These are phyloP conservation scores for Vanrija humicola DNA, from an alignment of 1,284 basidiomycete genomes.

Conservation along the genomic window DNA sequence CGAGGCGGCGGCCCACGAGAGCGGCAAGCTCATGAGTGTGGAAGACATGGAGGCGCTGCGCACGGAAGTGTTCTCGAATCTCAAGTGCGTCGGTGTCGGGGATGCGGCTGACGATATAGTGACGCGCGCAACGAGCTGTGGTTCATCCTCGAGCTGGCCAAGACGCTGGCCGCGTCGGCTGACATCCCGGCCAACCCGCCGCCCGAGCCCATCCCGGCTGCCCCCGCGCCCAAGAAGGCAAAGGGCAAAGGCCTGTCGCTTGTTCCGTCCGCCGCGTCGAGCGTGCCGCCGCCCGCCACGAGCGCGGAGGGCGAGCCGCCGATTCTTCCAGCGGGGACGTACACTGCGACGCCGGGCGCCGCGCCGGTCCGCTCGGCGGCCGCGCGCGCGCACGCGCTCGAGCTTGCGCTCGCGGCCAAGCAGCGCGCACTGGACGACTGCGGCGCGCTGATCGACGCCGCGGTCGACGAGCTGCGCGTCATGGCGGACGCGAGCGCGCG, in stretches of 20 bases:
- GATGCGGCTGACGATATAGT: constrained; percentile 13
- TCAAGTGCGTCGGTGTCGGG: constrained; percentile 29
- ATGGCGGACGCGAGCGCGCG: constrained; percentile 32
- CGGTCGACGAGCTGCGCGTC: constrained; percentile 36
- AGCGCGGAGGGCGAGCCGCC: constrained; percentile 22
- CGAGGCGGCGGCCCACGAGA: constrained; percentile 10
- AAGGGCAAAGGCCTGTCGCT: constrained; percentile 7
- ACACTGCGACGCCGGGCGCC: constrained; percentile 16
- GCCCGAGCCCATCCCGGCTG: constrained; percentile 15
- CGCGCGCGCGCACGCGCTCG: constrained; percentile 25
- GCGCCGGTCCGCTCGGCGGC: constrained; percentile 7
- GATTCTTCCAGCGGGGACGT: constrained; percentile 34
- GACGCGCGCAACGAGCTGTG: constrained; percentile 45
- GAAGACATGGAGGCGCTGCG: constrained; percentile 42
- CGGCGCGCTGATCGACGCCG: constrained; percentile 37
- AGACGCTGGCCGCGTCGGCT: constrained; percentile 28
- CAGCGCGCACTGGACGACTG: constrained; percentile 39
- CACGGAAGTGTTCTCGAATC: constrained; percentile 26
- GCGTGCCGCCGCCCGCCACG: neutral
- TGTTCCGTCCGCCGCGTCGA: neutral
- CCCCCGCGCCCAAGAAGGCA: neutral
- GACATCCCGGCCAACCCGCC: constrained; percentile 31
- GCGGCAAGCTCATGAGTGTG: constrained; percentile 24
- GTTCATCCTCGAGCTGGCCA: constrained; percentile 41
- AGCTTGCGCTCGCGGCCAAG: constrained; percentile 34